Evolutionary conservation across 805 yeast species (phyloP), one percentile per base, ranked within the genome.

Genomic region (Kodamaea fukazawae): DNA sequence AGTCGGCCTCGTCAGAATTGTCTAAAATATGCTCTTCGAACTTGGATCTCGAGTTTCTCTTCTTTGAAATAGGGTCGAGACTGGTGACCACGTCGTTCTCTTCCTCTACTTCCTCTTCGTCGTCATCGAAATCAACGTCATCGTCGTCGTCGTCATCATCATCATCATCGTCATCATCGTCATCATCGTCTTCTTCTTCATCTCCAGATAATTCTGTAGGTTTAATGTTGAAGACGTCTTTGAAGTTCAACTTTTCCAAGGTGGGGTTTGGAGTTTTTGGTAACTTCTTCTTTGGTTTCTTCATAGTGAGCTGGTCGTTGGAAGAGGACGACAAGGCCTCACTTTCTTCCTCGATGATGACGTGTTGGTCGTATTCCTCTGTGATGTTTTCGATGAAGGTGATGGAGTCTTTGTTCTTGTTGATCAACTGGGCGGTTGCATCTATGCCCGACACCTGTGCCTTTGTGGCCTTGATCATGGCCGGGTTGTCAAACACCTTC

Each of bases 201-300:
- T 38, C 44, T 32, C 29, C 39, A n/a, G 20, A 32, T 11, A 26
- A 29, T 14, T 26, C 17, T 11, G 23, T 8, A 30, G 20, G 43
- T 22, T 16, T 34, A 11, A 29, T 32, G 15, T 34, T 46, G 30
- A 73, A 57, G 4, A 63, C 64, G 25, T 57, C 54, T 23, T 50
- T 57, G 42, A 37, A 72, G 63, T 60, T 55, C 14, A 62, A 54
- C 2, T 54, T 57, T 3, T 55, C 46, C 23, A 67, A 41, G 35
- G 41, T 32, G 7, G 69, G 67, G 36, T 51, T 55, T 10, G 68
- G 78, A 12, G 77, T 74, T 28, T 61, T 67, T 2, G 78, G 74
- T 40, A 65, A 65, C 38, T 35, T 32, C 29, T 29, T 43, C 18
- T 33, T 34, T 14, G n/a, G 20, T 23, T 28, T 25, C 18, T 15